Base-by-base conservation (phyloP, 1,284 basidiomycete genomes). In the Phenoliferia sp. region DNA sequence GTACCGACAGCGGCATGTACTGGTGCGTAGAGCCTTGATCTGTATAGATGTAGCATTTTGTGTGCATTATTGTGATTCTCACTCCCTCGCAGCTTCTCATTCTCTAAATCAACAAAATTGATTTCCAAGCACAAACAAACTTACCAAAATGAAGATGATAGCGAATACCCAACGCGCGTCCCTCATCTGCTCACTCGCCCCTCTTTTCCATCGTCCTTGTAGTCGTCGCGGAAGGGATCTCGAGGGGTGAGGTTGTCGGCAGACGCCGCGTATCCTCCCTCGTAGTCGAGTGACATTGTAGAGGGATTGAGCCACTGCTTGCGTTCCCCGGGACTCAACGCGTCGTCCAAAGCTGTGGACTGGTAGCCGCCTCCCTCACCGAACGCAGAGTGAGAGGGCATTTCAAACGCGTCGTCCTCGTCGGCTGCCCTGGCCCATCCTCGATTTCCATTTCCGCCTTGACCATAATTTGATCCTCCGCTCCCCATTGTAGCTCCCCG, bases 361-460 rank as follows among this genome's bases (percentile, higher is more conserved):
- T 44, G 39, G 15, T 15, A 22, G 15, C 39, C 39, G 39, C 15
- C 39, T 22, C 15, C 22, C 54, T 16, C 28, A 19, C 56, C 34
- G 32, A 56, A 58, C 33, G 36, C n/a, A n/a, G n/a, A n/a, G n/a
- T n/a, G n/a, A n/a, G n/a, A 32, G 19, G 72, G 71, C 69, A 73
- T 62, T 54, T 71, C 71, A 62, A 73, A 73, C 48, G 71, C 69
- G 16, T 59, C 57, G 34, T 59, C 29, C 4, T 33, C 57, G 19
- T 59, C 33, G 29, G 4, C 56, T 33, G 31, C 26, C 26, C 56
- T 6, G 3, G 31, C 32, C 31, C 29, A 58, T 5, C 54, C 54
- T 26, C 54, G n/a, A n/a, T n/a, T n/a, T n/a, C n/a, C n/a, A n/a
- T n/a, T n/a, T n/a, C n/a, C n/a, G n/a, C n/a, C n/a, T n/a, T n/a